Evolutionary conservation across 2,329 filamentous ascomycete species (phyloP).

Genomic region (Aspergillus aculeatus): DNA sequence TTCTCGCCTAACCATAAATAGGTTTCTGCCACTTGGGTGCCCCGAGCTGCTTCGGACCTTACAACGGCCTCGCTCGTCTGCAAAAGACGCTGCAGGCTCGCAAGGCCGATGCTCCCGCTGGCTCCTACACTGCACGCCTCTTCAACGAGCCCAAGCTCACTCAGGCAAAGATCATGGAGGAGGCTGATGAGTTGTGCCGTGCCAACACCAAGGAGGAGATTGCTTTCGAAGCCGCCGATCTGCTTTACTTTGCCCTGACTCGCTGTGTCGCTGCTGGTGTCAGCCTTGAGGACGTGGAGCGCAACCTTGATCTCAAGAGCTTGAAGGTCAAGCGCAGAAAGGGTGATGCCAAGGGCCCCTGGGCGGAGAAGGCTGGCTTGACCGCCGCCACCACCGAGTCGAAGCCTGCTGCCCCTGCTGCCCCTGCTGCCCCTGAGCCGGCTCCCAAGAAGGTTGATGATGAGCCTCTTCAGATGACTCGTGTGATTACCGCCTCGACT

Average conservation of each 20-base stretch:
- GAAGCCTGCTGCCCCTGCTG: conserved; percentile 50
- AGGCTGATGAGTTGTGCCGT: conserved; percentile 90
- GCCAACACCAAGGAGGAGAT: conserved; percentile 79
- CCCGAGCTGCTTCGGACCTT: conserved; percentile 85
- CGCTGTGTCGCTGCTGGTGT: conserved; percentile 85
- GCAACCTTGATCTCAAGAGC: conserved; percentile 89
- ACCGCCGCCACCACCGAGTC: conserved; percentile 48
- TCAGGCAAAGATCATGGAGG: conserved; percentile 96
- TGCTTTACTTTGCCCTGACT: conserved; percentile 93
- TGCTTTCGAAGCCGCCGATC: conserved; percentile 89
- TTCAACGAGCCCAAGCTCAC: conserved; percentile 90
- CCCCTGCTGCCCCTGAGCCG: conserved; percentile 42
- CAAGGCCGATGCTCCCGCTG: conserved; percentile 77
- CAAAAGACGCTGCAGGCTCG: conserved; percentile 83
- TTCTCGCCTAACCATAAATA: conserved; percentile 26
- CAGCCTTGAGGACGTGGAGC: conserved; percentile 82
- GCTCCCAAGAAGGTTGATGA: conserved; percentile 15
- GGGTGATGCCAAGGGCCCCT: conserved; percentile 91
- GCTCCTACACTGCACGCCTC: conserved; percentile 89
- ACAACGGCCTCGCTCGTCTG: conserved; percentile 75
- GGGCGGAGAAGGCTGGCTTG: conserved; percentile 79
- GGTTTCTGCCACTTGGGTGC: conserved; percentile 93
- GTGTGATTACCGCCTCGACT: conserved; percentile 68
- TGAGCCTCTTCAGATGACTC: conserved; percentile 76
- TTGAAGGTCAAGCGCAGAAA: conserved; percentile 90